Evolutionary conservation across 2,329 filamentous ascomycete genomes (phyloP), one percentile per base, ranked within the genome.

Genomic region (Arachnomyces sp.): DNA sequence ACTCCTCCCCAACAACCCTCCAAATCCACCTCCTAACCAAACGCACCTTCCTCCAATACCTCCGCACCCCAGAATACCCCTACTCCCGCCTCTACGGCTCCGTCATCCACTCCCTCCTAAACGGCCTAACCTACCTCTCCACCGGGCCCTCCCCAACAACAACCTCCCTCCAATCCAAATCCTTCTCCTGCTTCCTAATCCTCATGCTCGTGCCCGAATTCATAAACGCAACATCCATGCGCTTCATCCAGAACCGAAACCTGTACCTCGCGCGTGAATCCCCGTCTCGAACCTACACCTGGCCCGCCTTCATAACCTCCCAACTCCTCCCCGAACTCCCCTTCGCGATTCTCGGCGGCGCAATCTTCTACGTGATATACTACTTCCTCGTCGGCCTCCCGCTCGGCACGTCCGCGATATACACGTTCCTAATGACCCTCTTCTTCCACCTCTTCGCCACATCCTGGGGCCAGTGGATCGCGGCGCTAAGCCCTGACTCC

Each of bases 391-490:
- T 79, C 0, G 84, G 85, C 0, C 63, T 87, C 1, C 80, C 83
- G 0, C 67, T 71, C 1, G 74, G 81, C 28, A 73, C 75, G 25
- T 69, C 76, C 0, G 73, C 81, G 0, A 84, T 82, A 3, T 87
- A 86, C 53, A 73, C 77, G 5, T 88, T 80, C 62, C 60, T 87
- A 14, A 86, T 88, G 80, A 77, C 75, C 2, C 62, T 86, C 50
- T 66, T 87, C 1, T 86, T 86, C 63, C 84, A 78, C 63, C 59
- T 86, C 2, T 86, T 86, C 66, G 73, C 78, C 54, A 74, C 72
- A 25, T 77, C 70, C 45, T 87, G 79, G 83, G 84, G 82, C 11
- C 84, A 86, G 56, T 87, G 82, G 82, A 86, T 88, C 51, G 82
- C 78, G 44, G 83, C 85, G 1, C 82, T 86, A 32, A 60, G 58